Base-by-base conservation (phyloP, 352 stramenopile species). In the Globisporangium carolinianum region DNA sequence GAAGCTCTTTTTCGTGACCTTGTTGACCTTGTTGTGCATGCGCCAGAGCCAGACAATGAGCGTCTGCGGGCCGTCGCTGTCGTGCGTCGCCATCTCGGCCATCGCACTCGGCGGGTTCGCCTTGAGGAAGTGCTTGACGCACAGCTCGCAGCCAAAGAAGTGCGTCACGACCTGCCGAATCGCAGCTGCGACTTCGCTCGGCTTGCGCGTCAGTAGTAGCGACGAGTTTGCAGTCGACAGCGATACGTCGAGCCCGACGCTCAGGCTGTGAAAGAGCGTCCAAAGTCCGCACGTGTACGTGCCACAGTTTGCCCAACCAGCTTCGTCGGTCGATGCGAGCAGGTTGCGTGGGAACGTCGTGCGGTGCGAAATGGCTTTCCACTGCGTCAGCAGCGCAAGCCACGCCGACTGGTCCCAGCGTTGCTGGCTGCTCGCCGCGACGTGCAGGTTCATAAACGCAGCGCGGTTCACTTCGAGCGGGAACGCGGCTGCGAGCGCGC, bases 21-120 rank as follows among this genome's bases (percentile, higher is more conserved):
- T 83, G 65, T 93, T 95, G 17, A 95, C 83, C 6, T 71, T 80
- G 63, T 91, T 92, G 72, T 95, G 85, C 81, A 91, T 89, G 36
- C 68, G 69, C 78, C 84, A 93, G 47, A 95, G 73, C 83, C 85
- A 92, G 45, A 93, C 53, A 8, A 72, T 56, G 4, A 90, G 65
- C 49, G 76, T 72, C 37, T 73, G 53, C 9, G 72, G 64, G 0
- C 76, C 78, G 0, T 75, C 55, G 14, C 37, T 35, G 47, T 91
- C 79, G 18, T 61, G 62, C 6, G 52, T 54, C 3, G 71, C 73
- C 1, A 90, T 45, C 1, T 72, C 58, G 4, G 65, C 56, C 24
- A 94, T 85, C 2, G 75, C 63, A n/a, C 60, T 75, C 47, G 72
- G 67, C 5, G 83, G 77, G 55, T 95, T 93, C 6, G 73, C 72